These are phyloP conservation scores for Austroboletus festivus DNA, from an alignment of 768 basidiomycete species.

Conservation along the genomic window DNA sequence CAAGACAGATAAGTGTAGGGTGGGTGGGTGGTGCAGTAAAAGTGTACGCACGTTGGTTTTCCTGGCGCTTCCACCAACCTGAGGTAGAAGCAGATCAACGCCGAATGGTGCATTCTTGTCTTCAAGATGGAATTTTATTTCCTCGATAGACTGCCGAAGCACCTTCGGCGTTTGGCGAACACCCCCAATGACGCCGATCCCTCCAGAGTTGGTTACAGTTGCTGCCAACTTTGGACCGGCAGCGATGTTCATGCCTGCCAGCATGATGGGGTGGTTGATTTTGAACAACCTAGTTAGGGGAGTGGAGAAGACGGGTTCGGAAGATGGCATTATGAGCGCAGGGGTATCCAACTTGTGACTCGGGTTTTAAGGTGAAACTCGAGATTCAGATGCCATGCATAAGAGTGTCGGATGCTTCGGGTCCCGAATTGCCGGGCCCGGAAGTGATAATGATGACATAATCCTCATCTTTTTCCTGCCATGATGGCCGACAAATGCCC, in stretches of 20 bases:
- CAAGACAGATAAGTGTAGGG: not conserved
- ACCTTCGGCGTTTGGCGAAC: slow-evolving; percentile 69
- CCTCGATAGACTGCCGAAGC: slow-evolving; percentile 62
- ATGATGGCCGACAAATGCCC: slow-evolving; percentile 43
- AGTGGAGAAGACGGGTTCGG: slow-evolving; percentile 61
- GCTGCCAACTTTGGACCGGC: slow-evolving; percentile 84
- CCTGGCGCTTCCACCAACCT: slow-evolving; percentile 75
- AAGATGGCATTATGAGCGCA: slow-evolving; percentile 56
- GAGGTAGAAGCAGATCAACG: slow-evolving; percentile 80
- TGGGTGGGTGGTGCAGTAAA: not conserved
- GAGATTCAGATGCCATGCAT: no score
- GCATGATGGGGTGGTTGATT: slow-evolving; percentile 81
- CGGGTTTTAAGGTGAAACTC: no score
- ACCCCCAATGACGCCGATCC: slow-evolving; percentile 87
- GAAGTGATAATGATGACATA: slow-evolving; percentile 13
- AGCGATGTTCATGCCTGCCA: slow-evolving; percentile 83
- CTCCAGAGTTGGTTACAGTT: slow-evolving; percentile 88
- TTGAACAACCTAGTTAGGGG: slow-evolving; percentile 73
- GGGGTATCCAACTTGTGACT: not conserved
- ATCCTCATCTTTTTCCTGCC: not conserved
- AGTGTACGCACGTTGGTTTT: slow-evolving; percentile 65
- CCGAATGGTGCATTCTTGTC: slow-evolving; percentile 77
- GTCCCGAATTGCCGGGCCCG: not conserved
- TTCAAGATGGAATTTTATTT: slow-evolving; percentile 71
- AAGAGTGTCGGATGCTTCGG: no score